Conservation (phyloP, 1,139 yeast species). For the Suhomyces kunorum region DNA sequence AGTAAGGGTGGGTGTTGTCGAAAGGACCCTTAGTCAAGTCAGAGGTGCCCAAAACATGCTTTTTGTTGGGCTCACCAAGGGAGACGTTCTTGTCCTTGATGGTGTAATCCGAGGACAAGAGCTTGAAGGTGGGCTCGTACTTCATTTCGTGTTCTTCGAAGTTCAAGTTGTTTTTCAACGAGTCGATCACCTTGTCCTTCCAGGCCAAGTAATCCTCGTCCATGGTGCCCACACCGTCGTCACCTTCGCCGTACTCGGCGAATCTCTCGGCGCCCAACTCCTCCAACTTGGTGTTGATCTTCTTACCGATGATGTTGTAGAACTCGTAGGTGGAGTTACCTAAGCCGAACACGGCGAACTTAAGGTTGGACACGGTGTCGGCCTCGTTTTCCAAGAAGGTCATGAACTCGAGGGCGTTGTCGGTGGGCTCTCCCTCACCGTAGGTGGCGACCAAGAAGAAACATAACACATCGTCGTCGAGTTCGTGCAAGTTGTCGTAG, state of each 20-base stretch:
- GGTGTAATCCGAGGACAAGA: conserved; percentile 37
- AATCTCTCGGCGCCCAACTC: conserved; percentile 70
- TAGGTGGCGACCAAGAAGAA: conserved; percentile 87
- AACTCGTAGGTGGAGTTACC: conserved; percentile 94
- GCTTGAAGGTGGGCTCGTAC: conserved; percentile 72
- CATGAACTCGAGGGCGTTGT: conserved; percentile 77
- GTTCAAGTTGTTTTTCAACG: conserved; percentile 63
- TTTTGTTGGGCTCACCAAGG: conserved; percentile 80
- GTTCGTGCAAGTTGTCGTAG: conserved; percentile 67
- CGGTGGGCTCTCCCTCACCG: conserved; percentile 99
- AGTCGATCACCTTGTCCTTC: conserved; percentile 77
- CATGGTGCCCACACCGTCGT: conserved; percentile 91
- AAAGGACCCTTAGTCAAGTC: conserved; percentile 72
- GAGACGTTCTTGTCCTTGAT: conserved; percentile 52
- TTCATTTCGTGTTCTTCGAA: conserved; percentile 74
- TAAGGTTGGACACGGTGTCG: conserved; percentile 61
- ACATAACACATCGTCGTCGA: conserved; percentile 53
- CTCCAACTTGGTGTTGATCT: conserved; percentile 49
- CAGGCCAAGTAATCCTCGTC: conserved; percentile 94
- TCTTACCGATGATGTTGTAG: conserved; percentile 80
- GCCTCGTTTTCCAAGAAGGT: conserved; percentile 61
- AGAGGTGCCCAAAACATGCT: conserved; percentile 50
- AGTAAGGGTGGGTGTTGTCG: conserved; percentile 78
- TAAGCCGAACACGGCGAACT: conserved; percentile 78
- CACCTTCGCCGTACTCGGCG: conserved; percentile 85